Evolutionary conservation across 768 basidiomycete genomes (phyloP), one percentile per base, ranked within the genome.

Genomic region (Russula foetens): DNA sequence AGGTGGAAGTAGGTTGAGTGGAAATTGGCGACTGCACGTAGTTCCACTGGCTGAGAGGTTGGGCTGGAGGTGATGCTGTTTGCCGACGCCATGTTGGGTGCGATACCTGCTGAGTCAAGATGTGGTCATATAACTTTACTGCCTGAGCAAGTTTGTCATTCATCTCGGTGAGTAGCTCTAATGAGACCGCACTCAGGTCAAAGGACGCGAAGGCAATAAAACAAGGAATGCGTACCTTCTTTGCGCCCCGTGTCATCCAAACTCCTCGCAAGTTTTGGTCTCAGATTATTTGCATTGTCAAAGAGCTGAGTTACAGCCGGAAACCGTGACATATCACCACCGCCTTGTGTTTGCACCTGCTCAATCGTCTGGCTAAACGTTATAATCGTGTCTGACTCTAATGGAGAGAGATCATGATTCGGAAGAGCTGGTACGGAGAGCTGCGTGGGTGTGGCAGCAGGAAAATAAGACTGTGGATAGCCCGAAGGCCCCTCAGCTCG

Each of bases 301-400:
- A 88, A 92, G 38, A 97, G 69, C 68, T 92, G 88, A 49, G 84
- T 86, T 2, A 93, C 89, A 23, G 86, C 90, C 8, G 91, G 91
- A 71, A 90, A 92, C 57, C 86, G 79, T 3, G 86, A 80, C 61
- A 95, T 77, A 71, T 94, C 91, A 21, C 82, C 75, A 12, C 85
- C 86, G 0, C 91, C 88, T 67, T 86, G 86, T 0, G 85, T 80
- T 55, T 88, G 84, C 4, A 90, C 85, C 64, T 91, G 88, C 59
- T 92, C 90, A 26, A 98, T 80, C 0, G 90, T 90, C 71, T 97
- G 92, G 64, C 84, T 89, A 73, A 98, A 98, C 0, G 91, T 90
- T 63, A 96, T 71, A 50, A 99, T 89, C 0, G 84, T 85, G 69
- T 96, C 92, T 1, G 85, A 77, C 73, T 98, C 96, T 41, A 87